Conservation (phyloP, 441 rosid species). For the Jatropha multifida region DNA sequence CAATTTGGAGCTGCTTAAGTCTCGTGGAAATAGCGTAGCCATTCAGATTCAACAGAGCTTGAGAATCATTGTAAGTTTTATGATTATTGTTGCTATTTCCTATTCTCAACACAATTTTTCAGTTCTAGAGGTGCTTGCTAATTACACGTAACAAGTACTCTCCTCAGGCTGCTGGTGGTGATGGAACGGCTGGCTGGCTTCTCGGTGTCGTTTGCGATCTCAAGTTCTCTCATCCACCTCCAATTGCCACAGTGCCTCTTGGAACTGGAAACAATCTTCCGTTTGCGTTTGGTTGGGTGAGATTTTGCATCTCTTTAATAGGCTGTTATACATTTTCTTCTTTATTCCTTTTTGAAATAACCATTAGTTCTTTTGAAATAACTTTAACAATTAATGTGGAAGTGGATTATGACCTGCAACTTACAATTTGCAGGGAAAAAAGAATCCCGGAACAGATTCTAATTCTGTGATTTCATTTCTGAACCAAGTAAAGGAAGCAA, state of each 20-base stretch:
- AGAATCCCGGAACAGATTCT: slow-evolving; percentile 81
- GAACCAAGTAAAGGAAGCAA: slow-evolving; percentile 62
- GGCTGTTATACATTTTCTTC: background rate
- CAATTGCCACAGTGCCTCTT: slow-evolving; percentile 80
- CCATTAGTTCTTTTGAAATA: too few species aligned
- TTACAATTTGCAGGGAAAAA: slow-evolving; percentile 70
- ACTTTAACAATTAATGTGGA: too few species aligned
- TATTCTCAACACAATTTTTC: background rate
- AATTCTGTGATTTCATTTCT: slow-evolving; percentile 62
- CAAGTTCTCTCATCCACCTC: slow-evolving; percentile 77
- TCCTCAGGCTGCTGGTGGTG: slow-evolving; percentile 86
- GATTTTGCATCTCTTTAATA: slow-evolving; percentile 13
- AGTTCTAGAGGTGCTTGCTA: background rate
- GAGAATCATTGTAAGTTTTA: slow-evolving; percentile 60
- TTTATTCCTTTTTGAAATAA: background rate
- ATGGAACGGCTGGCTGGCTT: slow-evolving; percentile 97
- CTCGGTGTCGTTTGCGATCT: slow-evolving; percentile 91
- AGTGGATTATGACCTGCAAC: slow-evolving; percentile 1
- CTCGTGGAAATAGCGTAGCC: slow-evolving; percentile 47
- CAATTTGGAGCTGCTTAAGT: slow-evolving; percentile 58
- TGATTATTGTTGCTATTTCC: background rate
- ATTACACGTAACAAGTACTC: too few species aligned
- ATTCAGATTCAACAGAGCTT: slow-evolving; percentile 44
- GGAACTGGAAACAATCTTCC: slow-evolving; percentile 97
- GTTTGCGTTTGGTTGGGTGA: slow-evolving; percentile 90